These are phyloP conservation scores for Plenodomus tracheiphilus DNA, from an alignment of 2,329 filamentous ascomycete genomes.

Conservation along the genomic window DNA sequence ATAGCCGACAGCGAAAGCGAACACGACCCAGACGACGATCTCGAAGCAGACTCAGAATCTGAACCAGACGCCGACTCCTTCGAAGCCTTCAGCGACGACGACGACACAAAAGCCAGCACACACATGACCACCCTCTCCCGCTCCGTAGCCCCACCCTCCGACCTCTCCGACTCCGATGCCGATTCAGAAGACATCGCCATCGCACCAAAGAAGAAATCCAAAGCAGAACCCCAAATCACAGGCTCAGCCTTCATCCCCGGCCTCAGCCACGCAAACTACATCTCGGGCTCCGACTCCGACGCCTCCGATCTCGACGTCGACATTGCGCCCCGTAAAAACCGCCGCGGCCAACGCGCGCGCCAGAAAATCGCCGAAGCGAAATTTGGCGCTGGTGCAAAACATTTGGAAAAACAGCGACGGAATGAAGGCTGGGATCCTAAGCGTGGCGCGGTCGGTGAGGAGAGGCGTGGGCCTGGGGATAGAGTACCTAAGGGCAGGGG, in stretches of 20 bases:
- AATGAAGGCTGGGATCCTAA: constrained; percentile 63
- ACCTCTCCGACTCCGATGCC: constrained; percentile 13
- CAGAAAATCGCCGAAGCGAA: constrained; percentile 82
- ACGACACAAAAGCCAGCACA: neutral
- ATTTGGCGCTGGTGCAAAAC: constrained; percentile 71
- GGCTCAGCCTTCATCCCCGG: constrained; percentile 71
- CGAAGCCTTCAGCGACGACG: constrained; percentile 8
- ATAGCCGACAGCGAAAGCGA: constrained; percentile 33
- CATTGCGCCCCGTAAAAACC: constrained; percentile 67
- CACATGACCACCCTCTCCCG: neutral
- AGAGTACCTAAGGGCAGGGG: constrained; percentile 26
- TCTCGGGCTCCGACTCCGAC: constrained; percentile 75
- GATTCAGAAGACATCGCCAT: constrained; percentile 21
- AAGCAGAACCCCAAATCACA: constrained; percentile 17
- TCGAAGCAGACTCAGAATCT: constrained; percentile 15
- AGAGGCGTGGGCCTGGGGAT: neutral
- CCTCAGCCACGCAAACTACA: constrained; percentile 75
- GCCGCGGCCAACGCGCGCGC: constrained; percentile 75
- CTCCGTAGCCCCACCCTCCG: constrained; percentile 19
- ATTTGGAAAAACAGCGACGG: constrained; percentile 56
- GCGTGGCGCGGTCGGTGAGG: constrained; percentile 55
- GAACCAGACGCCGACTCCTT: constrained; percentile 8
- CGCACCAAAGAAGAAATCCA: constrained; percentile 17
- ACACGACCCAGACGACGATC: constrained; percentile 23
- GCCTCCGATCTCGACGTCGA: constrained; percentile 61